Evolutionary conservation across 495 filamentous ascomycete genomes (phyloP), one percentile per base, ranked within the genome.

Genomic region (Cenococcum geophilum): DNA sequence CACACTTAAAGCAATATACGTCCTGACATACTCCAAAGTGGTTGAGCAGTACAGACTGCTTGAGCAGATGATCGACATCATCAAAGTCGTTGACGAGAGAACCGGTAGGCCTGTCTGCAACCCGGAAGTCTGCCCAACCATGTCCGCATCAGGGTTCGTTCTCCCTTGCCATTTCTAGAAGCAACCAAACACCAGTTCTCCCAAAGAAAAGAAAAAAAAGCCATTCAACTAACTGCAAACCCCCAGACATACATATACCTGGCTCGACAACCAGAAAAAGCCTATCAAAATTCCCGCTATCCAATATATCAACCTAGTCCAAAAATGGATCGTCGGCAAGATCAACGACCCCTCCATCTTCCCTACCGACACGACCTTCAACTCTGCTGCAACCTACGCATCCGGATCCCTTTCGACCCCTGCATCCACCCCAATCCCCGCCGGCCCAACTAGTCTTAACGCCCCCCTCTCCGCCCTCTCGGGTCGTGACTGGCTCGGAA

Each of bases 291-390:
- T 76, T 50, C 72, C 74, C 12, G 74, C 74, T 0, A 83, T 81
- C 37, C 89, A 91, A 68, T 97, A 96, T 72, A 96, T 96, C 73
- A 86, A 86, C 50, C 82, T 92, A 22, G 92, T 97, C 71, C 89
- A 95, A 73, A 89, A 70, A 56, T 97, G 91, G 91, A 92, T 96
- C 63, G 84, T 86, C 53, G 88, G 87, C 74, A 97, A 96, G 77
- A 87, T 95, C 57, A 85, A 89, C 65, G 91, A 96, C 72, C 82
- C 81, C 18, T 81, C 84, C 65, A 87, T 92, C 74, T 95, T 97
- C 74, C 91, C 91, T 4, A 95, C 88, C 23, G 69, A 70, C 60
- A 67, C 63, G 4, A 55, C 49, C 25, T 62, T 59, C 5, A 55
- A 23, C 23, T 45, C 45, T 10, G 64, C 50, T 20, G 32, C 50